These are phyloP conservation scores for Mycena sp. DNA, from an alignment of 1,284 basidiomycete species.

Conservation along the genomic window DNA sequence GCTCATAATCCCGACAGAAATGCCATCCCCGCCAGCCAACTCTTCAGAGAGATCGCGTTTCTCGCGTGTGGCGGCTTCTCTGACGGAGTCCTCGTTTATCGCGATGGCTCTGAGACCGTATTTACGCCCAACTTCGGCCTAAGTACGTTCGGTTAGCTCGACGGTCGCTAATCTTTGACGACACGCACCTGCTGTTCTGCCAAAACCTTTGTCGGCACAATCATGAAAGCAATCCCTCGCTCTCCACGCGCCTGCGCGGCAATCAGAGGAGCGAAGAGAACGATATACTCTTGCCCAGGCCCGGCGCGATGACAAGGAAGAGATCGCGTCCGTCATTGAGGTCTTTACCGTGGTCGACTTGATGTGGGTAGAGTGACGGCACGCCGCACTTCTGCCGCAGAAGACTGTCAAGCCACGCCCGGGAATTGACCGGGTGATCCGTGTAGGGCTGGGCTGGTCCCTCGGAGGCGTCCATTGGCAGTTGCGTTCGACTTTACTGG, in stretches of 20 bases:
- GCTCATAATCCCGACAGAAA: constrained; percentile 25
- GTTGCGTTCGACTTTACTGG: background rate
- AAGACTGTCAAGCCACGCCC: constrained; percentile 15
- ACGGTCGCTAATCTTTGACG: background rate
- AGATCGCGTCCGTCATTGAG: constrained; percentile 23
- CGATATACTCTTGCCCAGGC: constrained; percentile 26
- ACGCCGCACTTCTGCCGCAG: constrained; percentile 22
- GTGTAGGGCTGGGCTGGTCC: background rate
- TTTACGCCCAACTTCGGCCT: constrained; percentile 12
- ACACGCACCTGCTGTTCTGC: constrained; percentile 23
- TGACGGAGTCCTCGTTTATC: constrained; percentile 24
- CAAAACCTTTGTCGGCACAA: constrained; percentile 29
- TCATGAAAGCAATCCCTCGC: constrained; percentile 19
- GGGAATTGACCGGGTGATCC: constrained; percentile 15
- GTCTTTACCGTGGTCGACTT: constrained; percentile 23
- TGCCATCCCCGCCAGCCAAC: background rate
- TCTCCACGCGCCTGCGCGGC: constrained; percentile 20
- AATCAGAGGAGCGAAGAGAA: constrained; percentile 18
- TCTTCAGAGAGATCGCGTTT: constrained; percentile 14
- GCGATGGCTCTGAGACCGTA: constrained; percentile 13
- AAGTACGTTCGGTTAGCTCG: background rate
- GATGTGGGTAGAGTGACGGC: constrained; percentile 6
- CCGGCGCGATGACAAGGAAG: constrained; percentile 25
- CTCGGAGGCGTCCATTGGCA: background rate
- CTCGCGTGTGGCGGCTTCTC: constrained; percentile 12